phyloP scores from a whole-genome alignment of 192 early-diverging fungal genomes.

The Coemansia sp. region DNA sequence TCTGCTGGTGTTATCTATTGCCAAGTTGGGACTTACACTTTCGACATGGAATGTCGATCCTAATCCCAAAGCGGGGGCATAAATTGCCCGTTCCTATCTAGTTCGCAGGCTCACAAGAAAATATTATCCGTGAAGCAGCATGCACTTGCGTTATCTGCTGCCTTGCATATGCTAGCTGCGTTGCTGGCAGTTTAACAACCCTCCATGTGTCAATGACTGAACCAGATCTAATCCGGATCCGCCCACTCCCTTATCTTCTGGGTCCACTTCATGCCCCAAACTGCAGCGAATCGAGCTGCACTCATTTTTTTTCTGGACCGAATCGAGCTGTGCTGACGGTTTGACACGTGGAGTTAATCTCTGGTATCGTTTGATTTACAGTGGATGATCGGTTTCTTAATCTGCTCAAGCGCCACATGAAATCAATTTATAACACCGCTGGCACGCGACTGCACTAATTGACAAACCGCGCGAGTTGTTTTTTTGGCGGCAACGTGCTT shows the following conservation, averaged over 20 bases:
- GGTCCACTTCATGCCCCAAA: background rate
- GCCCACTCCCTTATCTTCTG: background rate
- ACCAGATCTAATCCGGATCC: background rate
- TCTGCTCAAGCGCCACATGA: background rate
- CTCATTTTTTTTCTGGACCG: background rate
- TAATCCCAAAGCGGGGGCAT: background rate
- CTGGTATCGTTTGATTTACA: background rate
- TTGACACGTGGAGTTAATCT: conserved; percentile 5
- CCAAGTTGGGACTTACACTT: no score
- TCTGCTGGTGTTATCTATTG: background rate
- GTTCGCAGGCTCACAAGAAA: background rate
- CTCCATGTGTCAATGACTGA: background rate
- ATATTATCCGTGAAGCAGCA: background rate
- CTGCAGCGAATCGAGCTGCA: background rate
- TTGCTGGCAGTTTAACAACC: conserved; percentile 9
- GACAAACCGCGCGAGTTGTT: background rate
- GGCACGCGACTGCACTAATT: background rate
- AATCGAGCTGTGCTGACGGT: background rate
- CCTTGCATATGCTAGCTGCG: background rate
- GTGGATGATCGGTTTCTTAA: background rate
- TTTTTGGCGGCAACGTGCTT: background rate
- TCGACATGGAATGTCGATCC: background rate
- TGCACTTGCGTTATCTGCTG: background rate
- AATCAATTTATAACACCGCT: background rate
- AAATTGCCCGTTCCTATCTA: background rate